Conservation (phyloP, 2,329 filamentous ascomycete species). For the Zalaria obscura region DNA sequence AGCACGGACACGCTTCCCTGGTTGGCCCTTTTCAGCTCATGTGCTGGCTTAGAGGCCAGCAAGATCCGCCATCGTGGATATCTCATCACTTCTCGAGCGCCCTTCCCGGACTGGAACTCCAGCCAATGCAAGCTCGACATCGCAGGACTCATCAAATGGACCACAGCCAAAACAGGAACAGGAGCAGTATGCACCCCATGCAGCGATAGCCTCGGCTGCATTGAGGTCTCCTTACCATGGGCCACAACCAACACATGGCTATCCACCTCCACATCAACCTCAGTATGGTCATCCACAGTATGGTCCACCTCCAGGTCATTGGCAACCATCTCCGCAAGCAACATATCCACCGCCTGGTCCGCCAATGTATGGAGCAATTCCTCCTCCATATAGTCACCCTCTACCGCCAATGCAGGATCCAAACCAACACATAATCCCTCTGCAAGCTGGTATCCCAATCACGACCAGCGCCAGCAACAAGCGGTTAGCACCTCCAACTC, state of each 20-base stretch:
- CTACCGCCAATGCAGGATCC: too few relatives aligned
- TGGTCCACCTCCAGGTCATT: too few relatives aligned
- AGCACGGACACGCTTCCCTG: too few relatives aligned
- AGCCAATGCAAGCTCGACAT: conserved; percentile 29
- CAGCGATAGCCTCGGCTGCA: not conserved
- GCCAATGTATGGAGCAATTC: too few relatives aligned
- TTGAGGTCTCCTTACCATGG: not conserved
- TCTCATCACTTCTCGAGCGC: conserved; percentile 73
- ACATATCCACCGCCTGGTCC: too few relatives aligned
- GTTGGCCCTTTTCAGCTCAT: conserved; percentile 9
- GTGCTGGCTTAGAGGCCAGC: conserved; percentile 29
- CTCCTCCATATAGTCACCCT: too few relatives aligned
- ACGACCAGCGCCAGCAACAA: conserved; percentile 14
- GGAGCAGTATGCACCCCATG: not conserved
- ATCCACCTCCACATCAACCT: conserved; percentile 9
- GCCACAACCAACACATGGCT: not conserved
- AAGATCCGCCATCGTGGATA: conserved; percentile 72
- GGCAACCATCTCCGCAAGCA: too few relatives aligned
- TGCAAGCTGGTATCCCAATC: conserved; percentile 1
- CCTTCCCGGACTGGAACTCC: conserved; percentile 55
- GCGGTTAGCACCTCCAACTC: conserved; percentile 27
- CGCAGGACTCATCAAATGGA: conserved; percentile 10
- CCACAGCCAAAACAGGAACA: conserved; percentile 2
- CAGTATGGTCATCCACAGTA: too few relatives aligned
- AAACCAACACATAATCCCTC: conserved; percentile 6